These are phyloP conservation scores for Lactarius trivialis DNA, from an alignment of 768 basidiomycete genomes.

Conservation along the genomic window DNA sequence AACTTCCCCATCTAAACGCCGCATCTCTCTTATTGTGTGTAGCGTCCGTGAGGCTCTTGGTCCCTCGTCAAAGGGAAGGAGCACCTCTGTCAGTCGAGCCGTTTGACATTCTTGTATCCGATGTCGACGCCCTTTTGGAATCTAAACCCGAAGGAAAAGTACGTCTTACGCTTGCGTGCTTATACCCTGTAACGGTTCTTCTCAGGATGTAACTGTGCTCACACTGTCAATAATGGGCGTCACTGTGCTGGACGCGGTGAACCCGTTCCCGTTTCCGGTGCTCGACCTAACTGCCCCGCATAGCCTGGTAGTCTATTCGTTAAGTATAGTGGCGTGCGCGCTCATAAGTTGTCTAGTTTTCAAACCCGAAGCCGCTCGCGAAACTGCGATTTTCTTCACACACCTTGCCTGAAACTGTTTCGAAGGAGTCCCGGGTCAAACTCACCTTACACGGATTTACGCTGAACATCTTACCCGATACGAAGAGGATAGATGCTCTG, in stretches of 20 bases:
- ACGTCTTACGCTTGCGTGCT: slow-evolving; percentile 17
- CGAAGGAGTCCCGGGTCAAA: slow-evolving; percentile 76
- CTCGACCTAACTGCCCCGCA: slow-evolving; percentile 51
- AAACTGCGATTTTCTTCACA: slow-evolving; percentile 65
- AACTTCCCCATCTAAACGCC: not conserved
- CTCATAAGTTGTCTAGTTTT: slow-evolving; percentile 21
- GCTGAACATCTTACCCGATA: slow-evolving; percentile 52
- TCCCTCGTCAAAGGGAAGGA: slow-evolving; percentile 40
- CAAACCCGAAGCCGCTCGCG: slow-evolving; percentile 43
- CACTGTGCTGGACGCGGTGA: slow-evolving; percentile 43
- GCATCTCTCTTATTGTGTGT: slow-evolving; percentile 8
- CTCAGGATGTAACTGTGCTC: slow-evolving; percentile 64
- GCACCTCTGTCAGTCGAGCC: slow-evolving; percentile 30
- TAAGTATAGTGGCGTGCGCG: not conserved
- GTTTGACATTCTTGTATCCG: slow-evolving; percentile 54
- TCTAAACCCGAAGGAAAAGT: slow-evolving; percentile 70
- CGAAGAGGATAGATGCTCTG: slow-evolving; percentile 58
- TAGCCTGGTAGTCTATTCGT: slow-evolving; percentile 44
- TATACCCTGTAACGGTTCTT: not conserved
- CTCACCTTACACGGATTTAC: slow-evolving; percentile 59
- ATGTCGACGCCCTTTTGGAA: slow-evolving; percentile 58
- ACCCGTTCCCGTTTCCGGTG: slow-evolving; percentile 34
- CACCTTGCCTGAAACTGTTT: slow-evolving; percentile 47
- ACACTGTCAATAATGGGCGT: slow-evolving; percentile 60
- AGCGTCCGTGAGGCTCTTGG: slow-evolving; percentile 40